phyloP scores from a whole-genome alignment of 441 rosid species.

The Sinapis alba region DNA sequence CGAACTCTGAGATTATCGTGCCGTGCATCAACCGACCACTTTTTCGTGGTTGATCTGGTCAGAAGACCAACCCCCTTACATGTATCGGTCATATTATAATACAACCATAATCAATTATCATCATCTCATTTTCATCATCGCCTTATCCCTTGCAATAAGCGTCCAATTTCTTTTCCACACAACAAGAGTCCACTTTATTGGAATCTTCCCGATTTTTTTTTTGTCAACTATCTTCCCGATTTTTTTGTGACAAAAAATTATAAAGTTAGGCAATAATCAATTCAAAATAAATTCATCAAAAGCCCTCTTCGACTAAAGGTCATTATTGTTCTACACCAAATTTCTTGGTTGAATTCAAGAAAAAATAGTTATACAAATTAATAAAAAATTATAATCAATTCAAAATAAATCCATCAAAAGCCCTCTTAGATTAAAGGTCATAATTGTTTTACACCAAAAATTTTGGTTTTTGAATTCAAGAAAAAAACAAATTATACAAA shows the following conservation, averaged over 20 bases:
- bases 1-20: conserved; percentile 9
- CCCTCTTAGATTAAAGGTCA: too few species aligned
- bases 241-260: neutral
- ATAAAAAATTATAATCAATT: too few species aligned
- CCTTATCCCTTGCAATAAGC: conserved; percentile 3
- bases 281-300: neutral
- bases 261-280: neutral
- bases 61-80: conserved; percentile 23
- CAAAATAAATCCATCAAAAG: too few species aligned
- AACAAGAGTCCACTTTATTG: conserved; percentile 14
- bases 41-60: conserved; percentile 15
- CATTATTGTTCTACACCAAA: too few species aligned
- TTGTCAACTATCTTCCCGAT: conserved; percentile 11
- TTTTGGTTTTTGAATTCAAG: too few species aligned
- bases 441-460: too few species aligned
- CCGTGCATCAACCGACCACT: conserved; percentile 28
- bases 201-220: conserved; percentile 3
- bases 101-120: conserved; percentile 2
- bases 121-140: neutral
- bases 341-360: too few species aligned
- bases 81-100: conserved; percentile 1
- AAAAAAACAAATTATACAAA: too few species aligned
- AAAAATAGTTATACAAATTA: too few species aligned
- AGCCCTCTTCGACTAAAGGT: too few species aligned
- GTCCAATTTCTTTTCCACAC: too few species aligned